Evolutionary conservation across 2,329 filamentous ascomycete genomes (phyloP).

Genomic region (Teratosphaeria viscida): DNA sequence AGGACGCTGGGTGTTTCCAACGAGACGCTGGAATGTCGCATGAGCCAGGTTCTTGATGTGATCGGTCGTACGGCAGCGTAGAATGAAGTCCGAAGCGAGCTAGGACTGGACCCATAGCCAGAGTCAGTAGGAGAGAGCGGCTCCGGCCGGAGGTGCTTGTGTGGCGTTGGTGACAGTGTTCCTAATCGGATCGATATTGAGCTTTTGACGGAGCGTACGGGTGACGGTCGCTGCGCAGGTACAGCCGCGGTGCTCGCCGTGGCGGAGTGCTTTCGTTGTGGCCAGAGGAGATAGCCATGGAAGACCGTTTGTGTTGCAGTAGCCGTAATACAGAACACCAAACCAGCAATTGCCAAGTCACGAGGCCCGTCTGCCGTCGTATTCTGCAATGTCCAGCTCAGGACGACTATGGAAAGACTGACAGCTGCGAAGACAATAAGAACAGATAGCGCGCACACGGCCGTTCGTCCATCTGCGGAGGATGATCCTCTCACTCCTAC

Average conservation of each 20-base stretch:
- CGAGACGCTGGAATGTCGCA: conserved; percentile 45
- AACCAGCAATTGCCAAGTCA: conserved; percentile 13
- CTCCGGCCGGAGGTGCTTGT: conserved; percentile 11
- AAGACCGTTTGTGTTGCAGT: conserved; percentile 16
- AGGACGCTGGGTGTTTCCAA: conserved; percentile 23
- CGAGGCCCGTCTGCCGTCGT: not conserved
- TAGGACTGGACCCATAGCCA: conserved; percentile 9
- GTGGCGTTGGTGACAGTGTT: conserved; percentile 13
- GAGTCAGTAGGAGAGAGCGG: conserved; percentile 14
- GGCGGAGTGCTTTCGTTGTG: conserved; percentile 4
- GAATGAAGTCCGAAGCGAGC: conserved; percentile 15
- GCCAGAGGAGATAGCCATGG: conserved; percentile 15
- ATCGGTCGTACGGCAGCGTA: conserved; percentile 39
- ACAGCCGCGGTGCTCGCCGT: not conserved
- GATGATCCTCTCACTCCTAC: conserved; percentile 1
- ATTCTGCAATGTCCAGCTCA: conserved; percentile 8
- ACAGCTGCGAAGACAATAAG: conserved; percentile 10
- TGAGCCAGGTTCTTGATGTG: conserved; percentile 46
- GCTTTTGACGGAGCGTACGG: conserved; percentile 7
- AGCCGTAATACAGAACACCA: conserved; percentile 18
- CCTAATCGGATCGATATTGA: conserved; percentile 15
- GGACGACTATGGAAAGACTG: conserved; percentile 10
- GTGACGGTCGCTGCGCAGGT: conserved; percentile 4
- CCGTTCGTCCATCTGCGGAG: not conserved
- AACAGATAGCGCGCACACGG: conserved; percentile 4